Conservation (phyloP, 1,139 yeast species). For the Neolecta irregularis region DNA sequence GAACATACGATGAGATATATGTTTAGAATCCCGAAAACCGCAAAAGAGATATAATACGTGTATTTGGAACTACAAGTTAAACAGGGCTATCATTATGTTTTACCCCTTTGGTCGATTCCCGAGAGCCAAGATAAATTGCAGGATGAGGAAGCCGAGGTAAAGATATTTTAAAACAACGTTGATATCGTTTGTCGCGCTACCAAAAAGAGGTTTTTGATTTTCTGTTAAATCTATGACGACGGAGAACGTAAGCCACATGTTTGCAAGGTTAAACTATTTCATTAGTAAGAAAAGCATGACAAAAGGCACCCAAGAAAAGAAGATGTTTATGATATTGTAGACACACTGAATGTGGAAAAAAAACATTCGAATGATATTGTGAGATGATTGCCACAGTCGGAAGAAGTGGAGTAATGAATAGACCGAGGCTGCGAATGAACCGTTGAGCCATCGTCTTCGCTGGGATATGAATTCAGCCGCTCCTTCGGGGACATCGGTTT, state of each 20-base stretch:
- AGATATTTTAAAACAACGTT: conserved; percentile 26
- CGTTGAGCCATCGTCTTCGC: conserved; percentile 95
- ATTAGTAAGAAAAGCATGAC: too few species aligned
- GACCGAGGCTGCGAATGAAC: conserved; percentile 91
- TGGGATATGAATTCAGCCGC: conserved; percentile 85
- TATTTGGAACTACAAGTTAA: too few species aligned
- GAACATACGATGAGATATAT: conserved; percentile 27
- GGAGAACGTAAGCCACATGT: conserved; percentile 62
- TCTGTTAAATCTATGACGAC: conserved; percentile 30
- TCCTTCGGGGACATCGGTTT: conserved; percentile 91
- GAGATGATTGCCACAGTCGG: conserved; percentile 64
- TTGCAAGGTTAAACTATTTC: conserved; percentile 66
- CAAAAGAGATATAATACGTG: conserved; percentile 23
- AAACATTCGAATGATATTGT: conserved; percentile 52
- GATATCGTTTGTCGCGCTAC: conserved; percentile 20
- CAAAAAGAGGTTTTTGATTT: conserved; percentile 23
- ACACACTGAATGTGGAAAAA: conserved; percentile 61
- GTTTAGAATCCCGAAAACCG: conserved; percentile 28
- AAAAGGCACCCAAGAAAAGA: conserved; percentile 74
- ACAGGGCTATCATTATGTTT: background rate
- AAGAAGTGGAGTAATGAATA: conserved; percentile 63
- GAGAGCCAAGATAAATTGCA: conserved; percentile 29
- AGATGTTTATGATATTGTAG: conserved; percentile 52
- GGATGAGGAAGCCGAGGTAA: conserved; percentile 23
- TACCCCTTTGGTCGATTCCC: conserved; percentile 33